Evolutionary conservation across 768 basidiomycete genomes (phyloP).

Genomic region (Lentinula sp.): DNA sequence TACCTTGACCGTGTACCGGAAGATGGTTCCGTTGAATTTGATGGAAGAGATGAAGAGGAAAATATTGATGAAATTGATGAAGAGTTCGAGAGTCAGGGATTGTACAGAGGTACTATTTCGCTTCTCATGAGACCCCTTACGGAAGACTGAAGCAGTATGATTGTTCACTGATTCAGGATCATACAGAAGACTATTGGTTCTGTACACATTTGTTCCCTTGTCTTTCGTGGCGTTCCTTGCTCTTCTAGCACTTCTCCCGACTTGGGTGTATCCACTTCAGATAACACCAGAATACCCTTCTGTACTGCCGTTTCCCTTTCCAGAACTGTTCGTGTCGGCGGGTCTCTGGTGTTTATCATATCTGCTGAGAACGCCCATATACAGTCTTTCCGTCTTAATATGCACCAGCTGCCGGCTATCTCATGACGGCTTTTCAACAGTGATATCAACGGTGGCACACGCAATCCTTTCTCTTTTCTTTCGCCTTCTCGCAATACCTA

Average conservation of each 20-base stretch:
- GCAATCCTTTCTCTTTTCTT: constrained; percentile 46
- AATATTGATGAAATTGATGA: constrained; percentile 28
- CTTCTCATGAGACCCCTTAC: not conserved
- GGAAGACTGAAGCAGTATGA: not conserved
- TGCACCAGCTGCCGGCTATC: constrained; percentile 23
- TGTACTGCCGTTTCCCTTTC: constrained; percentile 55
- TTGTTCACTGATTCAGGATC: constrained; percentile 40
- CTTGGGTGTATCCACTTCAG: constrained; percentile 38
- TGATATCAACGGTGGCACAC: constrained; percentile 37
- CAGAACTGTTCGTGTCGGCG: constrained; percentile 56
- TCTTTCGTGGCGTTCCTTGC: constrained; percentile 43
- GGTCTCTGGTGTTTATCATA: constrained; percentile 59
- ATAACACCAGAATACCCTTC: constrained; percentile 27
- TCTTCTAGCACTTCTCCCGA: constrained; percentile 44
- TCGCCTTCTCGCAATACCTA: constrained; percentile 47
- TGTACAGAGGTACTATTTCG: constrained; percentile 38
- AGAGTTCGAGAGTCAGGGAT: constrained; percentile 14
- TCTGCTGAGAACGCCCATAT: constrained; percentile 45
- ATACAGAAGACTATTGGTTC: constrained; percentile 45
- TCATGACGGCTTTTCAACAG: constrained; percentile 24
- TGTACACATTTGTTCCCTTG: constrained; percentile 58
- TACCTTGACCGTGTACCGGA: constrained; percentile 31
- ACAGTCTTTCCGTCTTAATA: constrained; percentile 24
- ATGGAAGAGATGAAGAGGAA: constrained; percentile 24
- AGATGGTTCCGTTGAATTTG: constrained; percentile 20